Base-by-base conservation (phyloP, 2,329 filamentous ascomycete genomes). In the Anthostomella pinea region DNA sequence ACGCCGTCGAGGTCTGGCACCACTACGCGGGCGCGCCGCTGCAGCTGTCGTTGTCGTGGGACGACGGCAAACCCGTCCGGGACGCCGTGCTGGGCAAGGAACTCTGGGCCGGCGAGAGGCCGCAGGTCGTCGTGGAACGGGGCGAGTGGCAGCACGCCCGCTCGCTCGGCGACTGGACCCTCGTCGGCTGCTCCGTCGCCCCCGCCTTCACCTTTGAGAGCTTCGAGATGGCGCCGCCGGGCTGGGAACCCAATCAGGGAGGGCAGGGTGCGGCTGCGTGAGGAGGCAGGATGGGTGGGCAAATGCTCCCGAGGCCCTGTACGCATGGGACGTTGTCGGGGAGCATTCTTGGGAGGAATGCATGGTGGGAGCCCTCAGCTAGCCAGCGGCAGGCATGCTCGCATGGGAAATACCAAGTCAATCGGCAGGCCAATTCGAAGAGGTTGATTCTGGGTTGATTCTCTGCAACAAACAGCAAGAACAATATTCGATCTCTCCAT, bases 11-110 rank as follows among this genome's bases (percentile, higher is more conserved):
- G 49, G 54, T 72, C 11, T 75, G 72, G 72, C 72, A 76, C 52
- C 66, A 70, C 57, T 75, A 75, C 36, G 70, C 69, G 7, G 72
- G 72, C 6, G 69, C 70, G 5, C 72, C 72, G 4, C 48, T 76
- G 20, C 59, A 48, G 13, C 56, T 74, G 1, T 66, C 60, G 2
- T 58, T 75, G 0, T 66, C 69, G 2, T 53, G 37, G 25, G 56
- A 73, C 35, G 64, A 75, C 34, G 69, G 67, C 3, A 53, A 44
- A 45, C 58, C 53, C 30, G 58, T 58, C 42, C 55, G 62, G 5
- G 48, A 64, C 30, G 45, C 53, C 5, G 51, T 64, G 8, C 60
- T 73, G 1, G 70, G 69, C 3, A 50, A 53, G 4, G 62, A 71
- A 28, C 36, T 73, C 14, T 59, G 60, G 36, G 31, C 43, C 0